A percentile compares a stretch with the other conserved stretches of the same genome.
phyloP scores from a whole-genome alignment of 2,329 filamentous ascomycete genomes.

The Fusarium aywerte region DNA sequence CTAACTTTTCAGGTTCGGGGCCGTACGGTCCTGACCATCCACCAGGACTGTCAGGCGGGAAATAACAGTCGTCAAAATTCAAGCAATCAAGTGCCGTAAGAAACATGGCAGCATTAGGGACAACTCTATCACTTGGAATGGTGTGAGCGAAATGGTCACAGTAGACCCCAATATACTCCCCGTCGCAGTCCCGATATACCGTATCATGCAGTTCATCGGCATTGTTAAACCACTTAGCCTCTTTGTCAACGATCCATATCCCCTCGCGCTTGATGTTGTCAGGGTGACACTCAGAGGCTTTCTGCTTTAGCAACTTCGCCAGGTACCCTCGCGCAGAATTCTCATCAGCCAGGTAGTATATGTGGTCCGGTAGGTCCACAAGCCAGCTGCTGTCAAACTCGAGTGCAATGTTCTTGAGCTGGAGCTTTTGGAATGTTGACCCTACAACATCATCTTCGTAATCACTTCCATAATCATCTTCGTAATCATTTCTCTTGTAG shows the following conservation, averaged over 20 bases:
- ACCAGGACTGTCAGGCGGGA: not conserved
- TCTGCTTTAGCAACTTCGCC: not conserved
- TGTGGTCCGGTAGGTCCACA: not conserved
- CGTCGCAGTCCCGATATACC: not conserved
- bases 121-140: no score
- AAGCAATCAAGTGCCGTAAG: not conserved
- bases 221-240: not conserved
- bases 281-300: not conserved
- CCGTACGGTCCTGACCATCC: not conserved
- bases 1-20: not conserved
- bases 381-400: not conserved
- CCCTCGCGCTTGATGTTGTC: not conserved
- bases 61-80: not conserved
- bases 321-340: not conserved
- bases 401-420: not conserved
- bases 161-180: conserved; percentile 1
- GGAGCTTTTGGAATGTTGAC: not conserved
- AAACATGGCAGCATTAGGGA: not conserved
- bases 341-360: accelerated
- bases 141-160: not conserved
- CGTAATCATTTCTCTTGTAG: not conserved
- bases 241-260: conserved; percentile 14
- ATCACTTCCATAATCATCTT: not conserved
- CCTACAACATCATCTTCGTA: not conserved
- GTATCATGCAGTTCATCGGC: not conserved